Conservation (phyloP, 2,329 filamentous ascomycete species). For the Coniochaeta sp. region DNA sequence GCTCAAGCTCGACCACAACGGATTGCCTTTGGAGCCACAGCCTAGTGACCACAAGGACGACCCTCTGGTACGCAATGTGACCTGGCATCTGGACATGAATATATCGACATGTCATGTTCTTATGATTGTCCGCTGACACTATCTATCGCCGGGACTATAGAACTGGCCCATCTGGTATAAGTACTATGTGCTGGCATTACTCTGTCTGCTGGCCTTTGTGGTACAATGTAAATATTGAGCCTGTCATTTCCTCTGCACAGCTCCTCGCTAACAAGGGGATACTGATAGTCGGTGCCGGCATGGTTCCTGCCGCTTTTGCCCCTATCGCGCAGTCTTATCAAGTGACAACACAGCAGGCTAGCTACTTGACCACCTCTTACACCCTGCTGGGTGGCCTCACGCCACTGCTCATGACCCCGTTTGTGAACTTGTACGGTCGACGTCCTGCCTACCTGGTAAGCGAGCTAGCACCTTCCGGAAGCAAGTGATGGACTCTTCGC, state of each 20-base stretch:
- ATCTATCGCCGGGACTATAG: neutral
- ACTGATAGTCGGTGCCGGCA: constrained; percentile 17
- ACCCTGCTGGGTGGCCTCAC: constrained; percentile 23
- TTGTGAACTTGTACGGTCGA: constrained; percentile 25
- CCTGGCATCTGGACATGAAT: neutral
- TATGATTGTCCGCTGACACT: neutral
- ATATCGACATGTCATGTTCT: neutral
- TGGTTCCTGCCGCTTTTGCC: constrained; percentile 14
- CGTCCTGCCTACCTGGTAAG: constrained; percentile 22
- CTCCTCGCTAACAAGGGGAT: constrained; percentile 9
- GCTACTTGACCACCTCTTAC: constrained; percentile 10
- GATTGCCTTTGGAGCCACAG: constrained; percentile 16
- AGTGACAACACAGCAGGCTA: neutral
- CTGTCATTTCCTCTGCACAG: constrained; percentile 21
- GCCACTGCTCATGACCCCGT: constrained; percentile 16
- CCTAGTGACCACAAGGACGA: constrained; percentile 14
- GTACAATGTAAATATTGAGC: constrained; percentile 16
- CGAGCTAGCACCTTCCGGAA: constrained; percentile 1
- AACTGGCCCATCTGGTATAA: constrained; percentile 15
- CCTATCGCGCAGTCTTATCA: neutral
- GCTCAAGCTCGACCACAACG: constrained; percentile 11
- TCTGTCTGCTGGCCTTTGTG: constrained; percentile 21
- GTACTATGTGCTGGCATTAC: constrained; percentile 16
- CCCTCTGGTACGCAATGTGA: constrained; percentile 8
- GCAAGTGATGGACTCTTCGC: neutral